Percentiles rank a stretch among this genome's conserved stretches.
Conservation (phyloP, 73 alveolate species). For the Paramecium caudatum region DNA sequence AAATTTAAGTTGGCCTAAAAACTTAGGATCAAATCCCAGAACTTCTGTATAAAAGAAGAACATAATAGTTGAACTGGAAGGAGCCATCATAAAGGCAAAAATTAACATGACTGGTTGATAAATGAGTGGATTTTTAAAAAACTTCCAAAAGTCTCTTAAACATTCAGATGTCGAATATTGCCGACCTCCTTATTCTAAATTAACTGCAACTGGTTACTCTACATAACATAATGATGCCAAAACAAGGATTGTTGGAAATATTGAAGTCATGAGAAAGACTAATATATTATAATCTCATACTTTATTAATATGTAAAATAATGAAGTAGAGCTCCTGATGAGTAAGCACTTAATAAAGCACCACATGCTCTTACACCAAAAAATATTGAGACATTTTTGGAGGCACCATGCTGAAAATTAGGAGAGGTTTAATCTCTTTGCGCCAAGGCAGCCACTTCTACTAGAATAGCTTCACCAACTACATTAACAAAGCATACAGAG, state of each 20-base stretch:
- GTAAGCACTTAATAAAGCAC: conserved; percentile 71
- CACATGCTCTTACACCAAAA: conserved; percentile 75
- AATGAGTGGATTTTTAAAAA: conserved; percentile 59
- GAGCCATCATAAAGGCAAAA: conserved; percentile 63
- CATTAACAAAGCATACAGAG: conserved; percentile 82
- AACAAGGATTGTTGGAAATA: conserved; percentile 60
- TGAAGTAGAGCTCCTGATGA: conserved; percentile 65
- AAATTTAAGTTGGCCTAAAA: conserved; percentile 80
- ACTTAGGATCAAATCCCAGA: conserved; percentile 78
- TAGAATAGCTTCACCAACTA: conserved; percentile 82
- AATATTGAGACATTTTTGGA: conserved; percentile 74
- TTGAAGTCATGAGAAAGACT: conserved; percentile 70
- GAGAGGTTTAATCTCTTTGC: background rate
- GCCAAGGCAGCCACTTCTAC: conserved; percentile 82
- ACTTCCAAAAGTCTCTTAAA: conserved; percentile 66
- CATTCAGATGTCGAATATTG: conserved; percentile 55
- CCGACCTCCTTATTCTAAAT: conserved; percentile 16
- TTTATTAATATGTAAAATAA: conserved; percentile 43
- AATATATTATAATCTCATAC: background rate
- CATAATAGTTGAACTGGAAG: conserved; percentile 72
- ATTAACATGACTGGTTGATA: conserved; percentile 68
- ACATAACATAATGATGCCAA: conserved; percentile 59
- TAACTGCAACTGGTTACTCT: conserved; percentile 12
- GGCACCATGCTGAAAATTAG: conserved; percentile 66
- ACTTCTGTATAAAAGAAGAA: conserved; percentile 70